Percentiles rank a stretch among this genome's conserved stretches.
These are phyloP conservation scores for Petunia axillaris DNA, from an alignment of 257 asterid genomes.

Conservation along the genomic window DNA sequence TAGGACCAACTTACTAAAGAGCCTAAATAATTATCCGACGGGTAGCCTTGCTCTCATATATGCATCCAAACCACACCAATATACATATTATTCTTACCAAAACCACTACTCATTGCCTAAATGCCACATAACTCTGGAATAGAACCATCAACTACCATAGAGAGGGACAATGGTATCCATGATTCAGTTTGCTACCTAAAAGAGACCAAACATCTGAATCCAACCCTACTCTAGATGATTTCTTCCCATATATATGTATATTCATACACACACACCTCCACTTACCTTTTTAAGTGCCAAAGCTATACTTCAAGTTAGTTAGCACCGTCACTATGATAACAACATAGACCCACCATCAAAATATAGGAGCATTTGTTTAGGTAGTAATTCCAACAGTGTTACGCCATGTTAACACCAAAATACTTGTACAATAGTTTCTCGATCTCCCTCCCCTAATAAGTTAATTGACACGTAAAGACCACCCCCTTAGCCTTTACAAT, in stretches of 20 bases:
- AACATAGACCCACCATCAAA: not conserved
- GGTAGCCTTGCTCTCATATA: not conserved
- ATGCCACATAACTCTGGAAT: not conserved
- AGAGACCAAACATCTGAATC: not conserved
- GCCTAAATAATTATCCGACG: not conserved
- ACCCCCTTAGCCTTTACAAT: not conserved
- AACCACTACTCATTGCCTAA: not conserved
- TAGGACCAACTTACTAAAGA: not conserved
- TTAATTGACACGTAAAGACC: not conserved
- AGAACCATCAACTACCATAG: not conserved
- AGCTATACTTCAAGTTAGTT: not conserved
- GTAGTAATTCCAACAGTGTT: not conserved
- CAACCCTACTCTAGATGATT: not conserved
- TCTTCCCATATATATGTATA: not conserved
- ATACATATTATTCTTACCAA: not conserved
- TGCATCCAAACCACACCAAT: not conserved
- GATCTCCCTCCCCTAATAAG: not conserved
- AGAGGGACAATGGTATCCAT: not conserved
- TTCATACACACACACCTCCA: not conserved
- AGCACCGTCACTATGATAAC: not conserved
- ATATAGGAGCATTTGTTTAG: not conserved
- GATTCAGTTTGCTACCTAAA: not conserved
- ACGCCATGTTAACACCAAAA: not conserved
- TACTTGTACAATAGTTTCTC: slow-evolving; percentile 1
- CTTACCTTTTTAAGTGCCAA: not conserved